Base-by-base conservation (phyloP, 768 basidiomycete species). In the Hericium alpestre region DNA sequence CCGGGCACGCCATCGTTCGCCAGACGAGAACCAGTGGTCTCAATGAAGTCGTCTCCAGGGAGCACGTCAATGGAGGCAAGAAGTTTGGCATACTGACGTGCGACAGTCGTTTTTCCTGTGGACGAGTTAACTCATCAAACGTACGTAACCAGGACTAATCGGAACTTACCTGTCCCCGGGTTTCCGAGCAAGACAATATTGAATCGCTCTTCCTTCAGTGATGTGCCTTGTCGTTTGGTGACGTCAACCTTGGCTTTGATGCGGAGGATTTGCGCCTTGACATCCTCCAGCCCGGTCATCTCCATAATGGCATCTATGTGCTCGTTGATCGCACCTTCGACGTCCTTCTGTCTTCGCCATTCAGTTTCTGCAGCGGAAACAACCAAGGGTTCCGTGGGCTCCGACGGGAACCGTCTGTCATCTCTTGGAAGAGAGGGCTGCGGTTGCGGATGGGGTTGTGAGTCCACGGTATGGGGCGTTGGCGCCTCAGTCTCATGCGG, bases 61-160 rank as follows among this genome's bases (percentile, higher is more conserved):
- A 84, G 65, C 4, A 79, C 76, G 16, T 75, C 66, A 1, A 82
- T 70, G 0, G 81, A 83, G 1, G 79, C 69, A 1, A 87, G 65
- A 63, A 86, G 82, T 55, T 80, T 77, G 1, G 81, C 82, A 61
- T 85, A 87, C 38, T 75, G 71, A 16, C 84, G 70, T 1, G 84
- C 86, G 5, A 87, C 74, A 0, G 86, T 87, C 0, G 85, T 87
- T 72, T 86, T 86, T 11, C 84, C 85, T 86, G 38, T 1, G 20
- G 48, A 51, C 4, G 7, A 32, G 2, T 53, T 18, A 9, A 62
- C 53, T 41, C 38, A 55, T 16, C 23, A 20, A 51, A 32, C 8
- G 25, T 11, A 32, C 8, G 25, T 11, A 25, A 18, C 41, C 11
- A 18, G 13, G 16, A 48, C 57, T 8, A 58, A 32, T 3, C 7